Conservation (phyloP, 768 basidiomycete genomes). For the Leucogyrophana mollusca region DNA sequence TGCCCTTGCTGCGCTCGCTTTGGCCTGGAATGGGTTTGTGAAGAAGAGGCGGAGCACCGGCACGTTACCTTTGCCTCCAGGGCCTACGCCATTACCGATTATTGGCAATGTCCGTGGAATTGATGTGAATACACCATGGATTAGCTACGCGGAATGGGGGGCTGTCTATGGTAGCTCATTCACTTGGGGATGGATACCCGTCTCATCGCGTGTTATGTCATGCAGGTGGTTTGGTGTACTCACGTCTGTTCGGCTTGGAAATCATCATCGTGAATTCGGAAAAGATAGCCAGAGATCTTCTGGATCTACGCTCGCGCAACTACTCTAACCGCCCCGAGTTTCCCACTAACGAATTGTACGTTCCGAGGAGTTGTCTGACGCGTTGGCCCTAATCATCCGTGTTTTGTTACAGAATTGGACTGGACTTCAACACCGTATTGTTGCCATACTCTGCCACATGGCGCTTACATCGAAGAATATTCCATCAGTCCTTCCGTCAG, state of each 20-base stretch:
- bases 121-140: background rate
- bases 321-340: slow-evolving; percentile 7
- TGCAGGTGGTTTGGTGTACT: slow-evolving; percentile 4
- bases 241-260: slow-evolving; percentile 2
- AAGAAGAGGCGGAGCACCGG: slow-evolving; percentile 3
- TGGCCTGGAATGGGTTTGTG: no score
- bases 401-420: slow-evolving; percentile 2
- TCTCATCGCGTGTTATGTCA: background rate
- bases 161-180: background rate
- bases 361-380: background rate
- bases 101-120: slow-evolving; percentile 18
- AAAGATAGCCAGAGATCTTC: slow-evolving; percentile 7
- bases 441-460: slow-evolving; percentile 13
- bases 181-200: no score
- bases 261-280: slow-evolving; percentile 13
- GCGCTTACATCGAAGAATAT: slow-evolving; percentile 13
- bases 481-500: slow-evolving; percentile 10
- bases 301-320: slow-evolving; percentile 8
- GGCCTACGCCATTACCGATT: slow-evolving; percentile 16
- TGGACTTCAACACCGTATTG: slow-evolving; percentile 7
- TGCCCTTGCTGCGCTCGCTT: no score
- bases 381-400: background rate
- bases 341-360: slow-evolving; percentile 7
- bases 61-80: slow-evolving; percentile 14
- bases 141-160: background rate